Evolutionary conservation across 2,329 filamentous ascomycete species (phyloP).

Genomic region (Phaeosphaeriaceae sp.): DNA sequence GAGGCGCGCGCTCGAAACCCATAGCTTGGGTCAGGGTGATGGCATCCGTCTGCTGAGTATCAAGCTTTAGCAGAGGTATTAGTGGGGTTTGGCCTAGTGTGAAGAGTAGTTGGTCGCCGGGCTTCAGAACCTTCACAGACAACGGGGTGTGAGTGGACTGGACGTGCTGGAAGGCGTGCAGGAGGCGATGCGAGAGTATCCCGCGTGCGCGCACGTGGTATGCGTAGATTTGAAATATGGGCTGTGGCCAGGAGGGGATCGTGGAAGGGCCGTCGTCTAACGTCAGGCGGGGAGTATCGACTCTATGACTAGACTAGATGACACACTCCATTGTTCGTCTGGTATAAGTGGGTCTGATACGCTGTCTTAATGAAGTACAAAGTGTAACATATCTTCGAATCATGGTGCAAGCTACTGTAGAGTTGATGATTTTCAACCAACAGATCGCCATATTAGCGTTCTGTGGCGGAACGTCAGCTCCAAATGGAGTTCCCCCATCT

Average conservation of each 20-base stretch:
- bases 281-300: neutral
- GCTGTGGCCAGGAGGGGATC: neutral
- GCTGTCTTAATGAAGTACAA: neutral
- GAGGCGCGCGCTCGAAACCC: conserved; percentile 16
- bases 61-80: neutral
- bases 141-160: neutral
- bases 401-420: neutral
- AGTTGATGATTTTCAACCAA: neutral
- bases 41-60: neutral
- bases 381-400: neutral
- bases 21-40: conserved; percentile 9
- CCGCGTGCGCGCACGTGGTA: neutral
- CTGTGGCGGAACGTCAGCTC: neutral
- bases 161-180: neutral
- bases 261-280: neutral
- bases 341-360: neutral
- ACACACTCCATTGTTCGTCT: neutral
- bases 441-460: neutral
- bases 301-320: neutral
- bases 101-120: neutral
- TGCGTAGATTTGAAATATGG: conserved; percentile 3
- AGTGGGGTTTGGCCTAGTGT: neutral
- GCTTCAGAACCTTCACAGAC: neutral
- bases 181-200: neutral
- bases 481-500: conserved; percentile 2